phyloP scores from a whole-genome alignment of 257 asterid genomes.

The Ehretia macrophylla region DNA sequence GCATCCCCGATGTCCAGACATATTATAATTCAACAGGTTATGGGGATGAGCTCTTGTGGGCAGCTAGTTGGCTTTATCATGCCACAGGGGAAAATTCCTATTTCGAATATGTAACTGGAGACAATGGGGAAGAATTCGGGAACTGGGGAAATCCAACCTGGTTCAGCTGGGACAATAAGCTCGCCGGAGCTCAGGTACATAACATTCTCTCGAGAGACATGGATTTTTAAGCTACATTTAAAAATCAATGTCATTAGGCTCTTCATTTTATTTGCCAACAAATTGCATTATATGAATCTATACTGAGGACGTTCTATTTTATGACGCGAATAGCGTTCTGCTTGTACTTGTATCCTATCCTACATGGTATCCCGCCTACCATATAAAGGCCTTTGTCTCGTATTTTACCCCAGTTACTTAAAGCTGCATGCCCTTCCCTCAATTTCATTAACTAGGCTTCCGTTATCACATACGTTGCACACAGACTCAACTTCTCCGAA shows the following conservation, averaged over 20 bases:
- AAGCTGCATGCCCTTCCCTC: no score
- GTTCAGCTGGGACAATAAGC: slow-evolving; percentile 96
- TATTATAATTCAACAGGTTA: slow-evolving; percentile 83
- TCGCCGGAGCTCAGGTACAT: slow-evolving; percentile 78
- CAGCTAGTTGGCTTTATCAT: slow-evolving; percentile 89
- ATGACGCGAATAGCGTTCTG: no score
- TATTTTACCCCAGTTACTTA: no score
- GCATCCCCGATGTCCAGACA: slow-evolving; percentile 55
- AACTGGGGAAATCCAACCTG: slow-evolving; percentile 75
- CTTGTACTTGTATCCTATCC: no score
- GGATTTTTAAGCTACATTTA: background rate
- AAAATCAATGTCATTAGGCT: background rate
- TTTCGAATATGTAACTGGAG: slow-evolving; percentile 56
- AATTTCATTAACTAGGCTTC: no score
- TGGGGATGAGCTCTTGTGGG: slow-evolving; percentile 97
- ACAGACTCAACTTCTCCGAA: no score
- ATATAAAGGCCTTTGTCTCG: no score
- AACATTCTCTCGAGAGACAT: background rate
- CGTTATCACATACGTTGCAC: no score
- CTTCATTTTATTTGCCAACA: background rate
- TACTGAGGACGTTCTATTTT: no score
- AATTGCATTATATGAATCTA: no score
- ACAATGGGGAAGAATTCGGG: slow-evolving; percentile 48
- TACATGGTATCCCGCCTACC: no score
- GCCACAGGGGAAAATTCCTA: slow-evolving; percentile 64